Evolutionary conservation across 306 rosid species (phyloP).

Genomic region (Boehmeria nivea): DNA sequence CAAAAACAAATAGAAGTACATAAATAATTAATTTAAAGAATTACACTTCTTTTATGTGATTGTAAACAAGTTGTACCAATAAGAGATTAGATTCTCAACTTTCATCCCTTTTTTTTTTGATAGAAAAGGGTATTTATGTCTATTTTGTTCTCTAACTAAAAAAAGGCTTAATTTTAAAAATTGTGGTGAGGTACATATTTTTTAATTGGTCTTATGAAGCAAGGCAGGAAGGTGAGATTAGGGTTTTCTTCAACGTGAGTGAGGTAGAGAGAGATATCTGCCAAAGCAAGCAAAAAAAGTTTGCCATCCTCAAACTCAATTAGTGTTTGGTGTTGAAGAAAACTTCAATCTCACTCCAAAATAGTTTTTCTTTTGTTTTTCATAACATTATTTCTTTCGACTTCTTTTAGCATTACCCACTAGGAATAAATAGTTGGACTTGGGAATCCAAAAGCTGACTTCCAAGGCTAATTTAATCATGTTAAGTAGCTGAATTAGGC

Average conservation of each 20-base stretch:
- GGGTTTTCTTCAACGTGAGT: constrained; percentile 28
- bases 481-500: too few relatives aligned
- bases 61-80: too few relatives aligned
- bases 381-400: neutral
- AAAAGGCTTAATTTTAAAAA: too few relatives aligned
- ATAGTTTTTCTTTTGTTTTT: neutral
- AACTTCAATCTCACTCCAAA: constrained; percentile 66
- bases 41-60: too few relatives aligned
- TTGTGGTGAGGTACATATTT: neutral
- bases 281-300: constrained; percentile 53
- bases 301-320: constrained; percentile 48
- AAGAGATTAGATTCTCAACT: too few relatives aligned
- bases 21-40: too few relatives aligned
- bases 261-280: constrained; percentile 31
- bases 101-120: too few relatives aligned
- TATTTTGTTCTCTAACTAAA: too few relatives aligned
- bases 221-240: constrained; percentile 63
- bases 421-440: neutral
- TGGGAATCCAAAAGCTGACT: too few relatives aligned
- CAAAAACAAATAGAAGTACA: too few relatives aligned
- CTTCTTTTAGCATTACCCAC: neutral
- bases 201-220: constrained; percentile 30
- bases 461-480: too few relatives aligned
- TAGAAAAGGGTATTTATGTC: too few relatives aligned
- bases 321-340: constrained; percentile 42